phyloP scores from a whole-genome alignment of 345 rosid species.

The Salix exigua region DNA sequence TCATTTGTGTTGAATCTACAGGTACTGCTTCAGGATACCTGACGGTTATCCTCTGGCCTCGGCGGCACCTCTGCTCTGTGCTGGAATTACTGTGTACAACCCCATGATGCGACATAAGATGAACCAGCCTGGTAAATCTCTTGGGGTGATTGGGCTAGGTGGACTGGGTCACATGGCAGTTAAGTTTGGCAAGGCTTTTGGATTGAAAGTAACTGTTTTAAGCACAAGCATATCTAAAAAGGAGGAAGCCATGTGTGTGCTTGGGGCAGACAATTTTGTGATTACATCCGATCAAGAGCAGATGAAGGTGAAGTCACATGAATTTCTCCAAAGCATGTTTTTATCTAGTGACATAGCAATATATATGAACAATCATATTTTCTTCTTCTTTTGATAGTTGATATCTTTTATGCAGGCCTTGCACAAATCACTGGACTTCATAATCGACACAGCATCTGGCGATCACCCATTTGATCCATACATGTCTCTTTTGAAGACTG shows the following conservation, averaged over 20 bases:
- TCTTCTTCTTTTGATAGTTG: not conserved
- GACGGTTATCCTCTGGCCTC: conserved; percentile 55
- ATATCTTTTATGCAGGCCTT: conserved; percentile 37
- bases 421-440: conserved; percentile 66
- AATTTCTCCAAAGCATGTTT: not conserved
- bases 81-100: not conserved
- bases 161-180: conserved; percentile 87
- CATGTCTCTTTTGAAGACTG: conserved; percentile 69
- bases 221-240: conserved; percentile 70
- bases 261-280: conserved; percentile 57
- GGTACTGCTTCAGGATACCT: conserved; percentile 81
- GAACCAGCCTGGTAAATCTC: not conserved
- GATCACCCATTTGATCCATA: conserved; percentile 78
- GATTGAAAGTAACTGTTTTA: conserved; percentile 58
- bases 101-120: not conserved
- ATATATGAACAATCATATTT: not conserved
- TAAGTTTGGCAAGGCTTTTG: conserved; percentile 84
- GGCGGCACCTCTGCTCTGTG: not conserved
- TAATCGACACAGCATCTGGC: conserved; percentile 83
- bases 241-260: conserved; percentile 58
- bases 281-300: conserved; percentile 72
- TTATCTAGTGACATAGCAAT: not conserved
- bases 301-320: conserved; percentile 54
- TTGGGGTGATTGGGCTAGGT: conserved; percentile 50
- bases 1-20: conserved; percentile 25